Evolutionary conservation across 2,329 filamentous ascomycete species (phyloP).

Genomic region (Herpomyces periplanetae): DNA sequence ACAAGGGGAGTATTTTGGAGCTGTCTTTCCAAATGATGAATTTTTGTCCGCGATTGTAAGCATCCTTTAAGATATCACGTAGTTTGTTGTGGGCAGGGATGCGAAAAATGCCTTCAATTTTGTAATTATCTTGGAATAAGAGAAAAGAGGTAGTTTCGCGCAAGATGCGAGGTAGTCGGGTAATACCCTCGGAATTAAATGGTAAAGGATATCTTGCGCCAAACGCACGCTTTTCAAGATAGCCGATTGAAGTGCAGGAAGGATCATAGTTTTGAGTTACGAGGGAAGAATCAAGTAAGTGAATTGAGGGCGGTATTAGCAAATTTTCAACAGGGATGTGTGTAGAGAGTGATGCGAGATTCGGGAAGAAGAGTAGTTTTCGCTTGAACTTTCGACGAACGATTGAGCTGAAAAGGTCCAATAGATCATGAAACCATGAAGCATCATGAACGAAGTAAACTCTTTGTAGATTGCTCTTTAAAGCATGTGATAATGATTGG

Average conservation of each 20-base stretch:
- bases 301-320: conserved; percentile 14
- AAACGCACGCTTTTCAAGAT: conserved; percentile 11
- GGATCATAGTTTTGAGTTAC: conserved; percentile 11
- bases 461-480: conserved; percentile 14
- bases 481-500: conserved; percentile 14
- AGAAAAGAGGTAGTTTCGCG: conserved; percentile 14
- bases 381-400: conserved; percentile 16
- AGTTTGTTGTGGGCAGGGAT: conserved; percentile 13
- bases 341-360: conserved; percentile 8
- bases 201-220: conserved; percentile 12
- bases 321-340: conserved; percentile 14
- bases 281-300: conserved; percentile 14
- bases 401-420: conserved; percentile 16
- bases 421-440: conserved; percentile 15
- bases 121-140: conserved; percentile 11
- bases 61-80: conserved; percentile 13
- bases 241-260: no score
- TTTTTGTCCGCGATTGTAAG: conserved; percentile 15
- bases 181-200: conserved; percentile 9
- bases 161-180: conserved; percentile 13
- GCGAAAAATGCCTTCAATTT: conserved; percentile 14
- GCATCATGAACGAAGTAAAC: conserved; percentile 17
- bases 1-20: conserved; percentile 6
- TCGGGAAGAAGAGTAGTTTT: conserved; percentile 7
- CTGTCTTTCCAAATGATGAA: conserved; percentile 14